Percentiles rank a stretch among this genome's conserved stretches.
These are phyloP conservation scores for Dactylonectria macrodidyma DNA, from an alignment of 2,329 filamentous ascomycete species.

Conservation along the genomic window DNA sequence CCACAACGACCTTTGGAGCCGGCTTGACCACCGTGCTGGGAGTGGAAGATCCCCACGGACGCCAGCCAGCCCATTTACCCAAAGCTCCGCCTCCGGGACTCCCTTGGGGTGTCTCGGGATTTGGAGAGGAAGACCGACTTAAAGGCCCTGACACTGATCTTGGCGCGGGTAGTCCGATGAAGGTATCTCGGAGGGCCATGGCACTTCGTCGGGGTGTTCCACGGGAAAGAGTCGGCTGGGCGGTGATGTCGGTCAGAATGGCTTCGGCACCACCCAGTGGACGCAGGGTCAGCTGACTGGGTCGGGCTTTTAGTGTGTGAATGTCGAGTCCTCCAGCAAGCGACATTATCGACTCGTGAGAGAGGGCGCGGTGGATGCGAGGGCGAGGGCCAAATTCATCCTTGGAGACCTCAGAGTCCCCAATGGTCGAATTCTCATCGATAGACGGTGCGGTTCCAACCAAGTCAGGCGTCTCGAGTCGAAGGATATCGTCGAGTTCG, in stretches of 20 bases:
- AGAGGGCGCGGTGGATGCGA: slow-evolving; percentile 75
- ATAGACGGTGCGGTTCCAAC: slow-evolving; percentile 49
- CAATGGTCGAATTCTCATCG: slow-evolving; percentile 54
- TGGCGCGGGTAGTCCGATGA: slow-evolving; percentile 56
- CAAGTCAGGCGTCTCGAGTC: slow-evolving; percentile 43
- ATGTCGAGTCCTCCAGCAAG: slow-evolving; percentile 91
- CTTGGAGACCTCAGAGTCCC: slow-evolving; percentile 50
- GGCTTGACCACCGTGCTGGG: slow-evolving; percentile 34
- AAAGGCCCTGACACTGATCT: slow-evolving; percentile 52
- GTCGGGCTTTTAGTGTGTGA: slow-evolving; percentile 82
- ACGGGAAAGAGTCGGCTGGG: slow-evolving; percentile 70
- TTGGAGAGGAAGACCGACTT: slow-evolving; percentile 47
- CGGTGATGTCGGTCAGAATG: slow-evolving; percentile 71
- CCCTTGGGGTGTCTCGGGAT: slow-evolving; percentile 42
- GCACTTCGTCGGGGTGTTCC: slow-evolving; percentile 65
- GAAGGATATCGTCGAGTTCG: slow-evolving; percentile 37
- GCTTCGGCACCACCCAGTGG: slow-evolving; percentile 69
- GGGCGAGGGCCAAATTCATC: slow-evolving; percentile 57
- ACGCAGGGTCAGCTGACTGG: slow-evolving; percentile 79
- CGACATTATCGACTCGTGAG: slow-evolving; percentile 92
- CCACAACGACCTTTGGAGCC: slow-evolving; percentile 40
- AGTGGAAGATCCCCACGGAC: slow-evolving; percentile 59
- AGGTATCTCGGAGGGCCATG: slow-evolving; percentile 71
- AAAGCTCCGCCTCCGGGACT: slow-evolving; percentile 48
- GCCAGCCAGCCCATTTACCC: slow-evolving; percentile 65